Conservation (phyloP, 345 rosid genomes). For the Cardamine occulta region DNA sequence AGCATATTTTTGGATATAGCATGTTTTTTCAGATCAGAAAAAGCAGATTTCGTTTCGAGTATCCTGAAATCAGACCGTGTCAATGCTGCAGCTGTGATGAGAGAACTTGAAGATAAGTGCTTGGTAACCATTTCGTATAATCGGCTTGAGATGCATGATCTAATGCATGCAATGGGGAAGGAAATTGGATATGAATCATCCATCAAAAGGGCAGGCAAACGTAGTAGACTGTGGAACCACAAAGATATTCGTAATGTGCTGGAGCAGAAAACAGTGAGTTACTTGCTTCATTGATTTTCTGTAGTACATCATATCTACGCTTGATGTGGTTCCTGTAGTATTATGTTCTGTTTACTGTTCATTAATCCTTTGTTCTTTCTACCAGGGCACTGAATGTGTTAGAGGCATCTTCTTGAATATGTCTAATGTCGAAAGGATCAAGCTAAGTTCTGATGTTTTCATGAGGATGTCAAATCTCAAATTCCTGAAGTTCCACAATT, state of each 20-base stretch:
- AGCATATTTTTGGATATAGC: constrained; percentile 50
- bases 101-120: constrained; percentile 42
- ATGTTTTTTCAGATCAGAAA: constrained; percentile 40
- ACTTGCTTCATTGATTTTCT: not conserved
- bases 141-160: constrained; percentile 47
- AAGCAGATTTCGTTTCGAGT: not conserved
- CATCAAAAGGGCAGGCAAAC: constrained; percentile 23
- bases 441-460: constrained; percentile 35
- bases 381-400: constrained; percentile 42
- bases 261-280: not conserved
- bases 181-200: constrained; percentile 34
- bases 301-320: not conserved
- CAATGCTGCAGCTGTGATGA: constrained; percentile 23
- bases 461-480: constrained; percentile 43
- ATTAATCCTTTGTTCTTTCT: not conserved
- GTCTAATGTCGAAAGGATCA: constrained; percentile 18
- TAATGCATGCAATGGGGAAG: constrained; percentile 42
- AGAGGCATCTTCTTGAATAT: constrained; percentile 44
- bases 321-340: not conserved
- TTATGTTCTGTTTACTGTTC: not conserved
- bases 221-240: constrained; percentile 43
- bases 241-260: constrained; percentile 35
- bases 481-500: constrained; percentile 41
- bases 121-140: constrained; percentile 22
- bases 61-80: constrained; percentile 28